Base-by-base conservation (phyloP, 148 eudicot genomes). In the Amaranthus hypochondriacus region DNA sequence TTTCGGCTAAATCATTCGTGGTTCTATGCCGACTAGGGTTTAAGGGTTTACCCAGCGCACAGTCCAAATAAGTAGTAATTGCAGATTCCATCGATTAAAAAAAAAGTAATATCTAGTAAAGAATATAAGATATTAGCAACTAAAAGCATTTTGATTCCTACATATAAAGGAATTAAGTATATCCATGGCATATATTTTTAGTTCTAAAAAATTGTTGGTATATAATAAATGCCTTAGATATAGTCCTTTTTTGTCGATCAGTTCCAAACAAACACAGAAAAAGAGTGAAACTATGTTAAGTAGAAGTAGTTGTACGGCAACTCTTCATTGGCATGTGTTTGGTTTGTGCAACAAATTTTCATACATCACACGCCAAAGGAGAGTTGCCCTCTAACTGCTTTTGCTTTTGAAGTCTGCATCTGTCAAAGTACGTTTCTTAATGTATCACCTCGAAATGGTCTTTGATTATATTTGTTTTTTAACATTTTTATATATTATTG, bases 361-460 rank as follows among this genome's bases (percentile, higher is more conserved):
- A 39, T 18, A 14, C 5, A 11, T 49, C 5, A 68, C 75, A 82
- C 73, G 85, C 89, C 89, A 86, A 84, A 84, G 89, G 89, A 84
- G 89, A 84, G 89, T 86, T 86, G 89, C 85, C 89, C 87, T 84
- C 12, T 18, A 54, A 82, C 84, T 78, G 82, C 68, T 80, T 75
- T 57, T 52, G 71, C 89, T 84, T 86, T 73, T 54, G 43, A n/a
- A 0, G 9, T 15, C 14, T 44, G 4, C 71, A 65, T 5, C 21
- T 44, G 39, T 48, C 47, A 10, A 53, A 52, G 39, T 28, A 28
- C 39, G 39, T 28, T 2, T 28, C 39, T 28, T 28, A 28, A 0
- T 28, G 39, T 28, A 28, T 28, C 39, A 28, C 1, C 39, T 28
- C 39, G 39, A 28, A 2, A 28, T 28, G 39, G 39, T 28, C 39